Conservation (phyloP, 768 basidiomycete species). For the Coprinopsis cinerea region DNA sequence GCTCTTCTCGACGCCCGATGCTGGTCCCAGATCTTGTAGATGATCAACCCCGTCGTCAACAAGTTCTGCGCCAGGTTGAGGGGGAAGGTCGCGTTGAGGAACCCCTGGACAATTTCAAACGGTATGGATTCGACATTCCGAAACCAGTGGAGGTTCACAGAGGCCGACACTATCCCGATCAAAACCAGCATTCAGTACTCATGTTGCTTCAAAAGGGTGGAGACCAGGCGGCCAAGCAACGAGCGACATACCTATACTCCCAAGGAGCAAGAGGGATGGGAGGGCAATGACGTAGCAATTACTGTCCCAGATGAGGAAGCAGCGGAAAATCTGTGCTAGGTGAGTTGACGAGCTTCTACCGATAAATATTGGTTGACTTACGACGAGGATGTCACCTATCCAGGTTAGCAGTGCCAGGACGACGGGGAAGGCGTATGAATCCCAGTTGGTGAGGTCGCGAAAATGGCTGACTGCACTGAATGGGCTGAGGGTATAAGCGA, state of each 20-base stretch:
- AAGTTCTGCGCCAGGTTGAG: constrained; percentile 7
- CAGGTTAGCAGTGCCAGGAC: background rate
- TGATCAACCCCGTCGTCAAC: constrained; percentile 5
- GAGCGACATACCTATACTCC: constrained; percentile 11
- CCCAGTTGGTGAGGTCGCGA: background rate
- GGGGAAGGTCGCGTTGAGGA: constrained; percentile 1
- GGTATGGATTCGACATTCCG: background rate
- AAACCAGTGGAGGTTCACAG: constrained; percentile 2
- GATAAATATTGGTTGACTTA: background rate
- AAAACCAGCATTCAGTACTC: background rate
- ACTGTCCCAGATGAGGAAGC: constrained; percentile 8
- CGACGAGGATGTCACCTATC: background rate
- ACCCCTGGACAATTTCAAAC: background rate
- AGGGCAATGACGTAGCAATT: constrained; percentile 9
- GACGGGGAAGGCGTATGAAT: background rate
- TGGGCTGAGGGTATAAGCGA: background rate
- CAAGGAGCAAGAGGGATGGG: constrained; percentile 5
- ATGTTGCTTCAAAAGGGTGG: no score
- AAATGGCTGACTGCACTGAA: background rate
- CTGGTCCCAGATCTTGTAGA: constrained; percentile 1
- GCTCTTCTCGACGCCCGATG: constrained; percentile 1
- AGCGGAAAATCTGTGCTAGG: constrained; percentile 9
- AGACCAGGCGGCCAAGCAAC: no score
- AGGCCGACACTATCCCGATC: background rate
- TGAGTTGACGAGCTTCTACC: background rate